Conservation (phyloP, 1,139 yeast genomes). For the Candida pseudoviswanathii region DNA sequence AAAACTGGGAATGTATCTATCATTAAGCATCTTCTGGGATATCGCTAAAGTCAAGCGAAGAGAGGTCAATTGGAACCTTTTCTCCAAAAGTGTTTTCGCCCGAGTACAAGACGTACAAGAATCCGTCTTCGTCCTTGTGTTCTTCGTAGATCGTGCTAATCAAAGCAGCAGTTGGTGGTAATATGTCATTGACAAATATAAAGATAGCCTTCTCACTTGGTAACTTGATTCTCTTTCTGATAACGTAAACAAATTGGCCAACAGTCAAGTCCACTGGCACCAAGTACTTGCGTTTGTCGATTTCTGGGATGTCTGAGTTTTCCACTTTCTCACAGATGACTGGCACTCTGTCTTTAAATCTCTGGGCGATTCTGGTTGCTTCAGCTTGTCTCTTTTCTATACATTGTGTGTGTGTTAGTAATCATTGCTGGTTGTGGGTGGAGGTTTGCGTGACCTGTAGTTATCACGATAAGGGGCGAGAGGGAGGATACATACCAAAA, state of each 20-base stretch:
- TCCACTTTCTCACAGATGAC: constrained; percentile 98
- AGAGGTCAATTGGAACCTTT: constrained; percentile 27
- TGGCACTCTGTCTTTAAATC: constrained; percentile 91
- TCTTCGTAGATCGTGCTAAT: constrained; percentile 95
- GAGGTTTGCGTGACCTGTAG: neutral
- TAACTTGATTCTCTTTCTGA: constrained; percentile 91
- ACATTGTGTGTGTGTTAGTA: constrained; percentile 22
- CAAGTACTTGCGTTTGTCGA: constrained; percentile 93
- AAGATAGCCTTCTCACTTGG: constrained; percentile 98
- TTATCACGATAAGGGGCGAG: neutral
- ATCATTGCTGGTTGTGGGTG: neutral
- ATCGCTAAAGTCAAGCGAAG: constrained; percentile 16
- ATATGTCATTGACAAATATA: constrained; percentile 91
- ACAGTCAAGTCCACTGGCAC: constrained; percentile 96
- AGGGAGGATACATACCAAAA: constrained; percentile 56
- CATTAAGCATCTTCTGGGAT: neutral
- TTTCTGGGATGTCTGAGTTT: constrained; percentile 93
- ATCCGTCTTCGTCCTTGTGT: constrained; percentile 97
- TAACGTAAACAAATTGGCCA: constrained; percentile 96
- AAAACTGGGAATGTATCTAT: neutral
- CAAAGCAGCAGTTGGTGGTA: constrained; percentile 97
- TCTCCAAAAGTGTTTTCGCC: constrained; percentile 84
- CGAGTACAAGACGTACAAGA: constrained; percentile 87
- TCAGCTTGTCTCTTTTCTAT: constrained; percentile 93
- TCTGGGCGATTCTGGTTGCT: constrained; percentile 86